Base-by-base conservation (phyloP, 1,284 basidiomycete species). In the Coniferiporia weirii region DNA sequence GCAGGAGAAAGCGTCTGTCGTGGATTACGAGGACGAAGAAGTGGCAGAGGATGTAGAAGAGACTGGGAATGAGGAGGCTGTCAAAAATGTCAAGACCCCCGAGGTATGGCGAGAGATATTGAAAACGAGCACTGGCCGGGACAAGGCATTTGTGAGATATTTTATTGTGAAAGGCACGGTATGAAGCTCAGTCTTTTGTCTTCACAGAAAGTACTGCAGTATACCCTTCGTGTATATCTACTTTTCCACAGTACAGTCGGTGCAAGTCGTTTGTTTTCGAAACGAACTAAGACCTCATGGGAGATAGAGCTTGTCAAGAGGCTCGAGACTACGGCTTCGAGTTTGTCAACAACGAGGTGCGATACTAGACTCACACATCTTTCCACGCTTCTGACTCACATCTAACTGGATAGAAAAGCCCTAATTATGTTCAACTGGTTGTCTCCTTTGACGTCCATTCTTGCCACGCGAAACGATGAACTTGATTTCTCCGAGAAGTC, bases 371-470 rank as follows among this genome's bases (percentile, higher is more conserved):
- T 55, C 43, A 32, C 45, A 51, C 15, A 46, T 9, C 49, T 20
- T 44, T 22, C 32, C 13, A 6, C 58, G 53, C 9, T 64, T 54
- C 32, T 36, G 52, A 43, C 44, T 48, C 4, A 13, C 36, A 34
- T 32, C 34, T 44, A 51, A 7, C 22, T 13, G 55, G 1, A 59
- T 69, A 92, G 89, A 71, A 91, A 90, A 76, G 80, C 84, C 61
- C 77, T 92, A 45, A 76, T 92, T 54, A 73, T 92, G 47, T 90
- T 91, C 77, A 89, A 91, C 72, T 92, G 89, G 89, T 71, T 92
- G 51, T 74, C 79, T 4, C 89, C 89, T 6, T 71, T 92, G 63
- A 85, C 82, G 49, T 76, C 80, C 20, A 81, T 91, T 52, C 78
- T 81, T 67, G 79, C 80, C 66, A 54, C 70, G 69, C 43, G 75